Evolutionary conservation across 2,329 filamentous ascomycete genomes (phyloP).

Genomic region (Tolypocladium capitatum): DNA sequence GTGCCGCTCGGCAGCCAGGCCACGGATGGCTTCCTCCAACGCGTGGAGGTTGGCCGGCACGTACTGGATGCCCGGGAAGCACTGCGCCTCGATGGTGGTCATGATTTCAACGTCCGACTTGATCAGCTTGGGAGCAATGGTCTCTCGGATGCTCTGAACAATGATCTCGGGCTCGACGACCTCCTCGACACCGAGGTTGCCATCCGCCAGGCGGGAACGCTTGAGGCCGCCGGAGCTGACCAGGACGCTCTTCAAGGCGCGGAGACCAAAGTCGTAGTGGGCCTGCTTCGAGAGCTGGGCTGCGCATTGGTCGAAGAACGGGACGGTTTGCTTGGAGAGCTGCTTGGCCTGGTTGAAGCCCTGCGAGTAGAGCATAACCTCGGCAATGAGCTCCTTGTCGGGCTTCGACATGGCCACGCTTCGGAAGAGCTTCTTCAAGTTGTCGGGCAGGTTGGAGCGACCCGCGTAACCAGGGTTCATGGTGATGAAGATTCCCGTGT

Average conservation of each 20-base stretch:
- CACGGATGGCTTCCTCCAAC: constrained; percentile 68
- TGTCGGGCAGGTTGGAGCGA: constrained; percentile 94
- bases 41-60: constrained; percentile 74
- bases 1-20: constrained; percentile 72
- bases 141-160: constrained; percentile 95
- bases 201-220: constrained; percentile 57
- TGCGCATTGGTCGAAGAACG: constrained; percentile 91
- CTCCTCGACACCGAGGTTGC: constrained; percentile 50
- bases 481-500: constrained; percentile 98
- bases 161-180: constrained; percentile 92
- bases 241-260: constrained; percentile 94
- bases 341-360: constrained; percentile 94
- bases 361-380: constrained; percentile 99
- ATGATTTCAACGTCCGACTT: constrained; percentile 83
- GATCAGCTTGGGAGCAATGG: constrained; percentile 94
- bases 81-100: constrained; percentile 65
- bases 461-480: constrained; percentile 99
- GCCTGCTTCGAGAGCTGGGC: constrained; percentile 81
- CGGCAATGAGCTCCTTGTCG: constrained; percentile 97
- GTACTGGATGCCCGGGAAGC: constrained; percentile 89
- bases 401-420: constrained; percentile 99
- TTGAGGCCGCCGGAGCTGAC: constrained; percentile 96
- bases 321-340: constrained; percentile 88
- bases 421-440: constrained; percentile 98
- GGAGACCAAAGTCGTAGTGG: constrained; percentile 96